These are phyloP conservation scores for Geoglossum glabrum DNA, from an alignment of 495 filamentous ascomycete species.

Conservation along the genomic window DNA sequence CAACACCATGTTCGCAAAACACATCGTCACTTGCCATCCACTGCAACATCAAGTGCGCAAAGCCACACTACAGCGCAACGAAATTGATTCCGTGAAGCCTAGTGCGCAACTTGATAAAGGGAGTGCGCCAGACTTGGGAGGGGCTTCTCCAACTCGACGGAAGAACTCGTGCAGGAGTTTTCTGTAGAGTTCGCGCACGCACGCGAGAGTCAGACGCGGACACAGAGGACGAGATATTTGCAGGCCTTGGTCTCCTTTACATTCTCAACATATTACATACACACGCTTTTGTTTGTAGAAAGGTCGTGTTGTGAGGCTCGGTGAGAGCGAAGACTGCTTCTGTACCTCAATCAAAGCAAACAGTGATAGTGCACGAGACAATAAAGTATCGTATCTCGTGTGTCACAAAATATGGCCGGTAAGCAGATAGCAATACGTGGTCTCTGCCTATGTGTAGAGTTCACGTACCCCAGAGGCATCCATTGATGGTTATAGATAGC, in stretches of 20 bases:
- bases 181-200: background rate
- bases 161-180: background rate
- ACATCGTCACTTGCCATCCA: background rate
- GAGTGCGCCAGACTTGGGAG: background rate
- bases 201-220: background rate
- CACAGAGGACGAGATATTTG: background rate
- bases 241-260: background rate
- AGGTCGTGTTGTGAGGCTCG: background rate
- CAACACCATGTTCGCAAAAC: background rate
- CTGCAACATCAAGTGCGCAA: background rate
- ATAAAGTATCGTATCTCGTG: slow-evolving; percentile 2
- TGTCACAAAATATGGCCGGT: background rate
- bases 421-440: slow-evolving; percentile 2
- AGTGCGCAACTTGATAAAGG: background rate
- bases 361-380: slow-evolving; percentile 1
- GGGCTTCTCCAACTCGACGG: background rate
- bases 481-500: background rate
- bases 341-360: slow-evolving; percentile 2
- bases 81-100: background rate
- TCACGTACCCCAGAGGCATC: background rate
- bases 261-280: background rate
- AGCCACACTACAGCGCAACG: background rate
- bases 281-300: slow-evolving; percentile 2
- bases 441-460: background rate
- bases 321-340: background rate